phyloP scores from a whole-genome alignment of 805 yeast genomes.

The Saccharomycopsis sp. region DNA sequence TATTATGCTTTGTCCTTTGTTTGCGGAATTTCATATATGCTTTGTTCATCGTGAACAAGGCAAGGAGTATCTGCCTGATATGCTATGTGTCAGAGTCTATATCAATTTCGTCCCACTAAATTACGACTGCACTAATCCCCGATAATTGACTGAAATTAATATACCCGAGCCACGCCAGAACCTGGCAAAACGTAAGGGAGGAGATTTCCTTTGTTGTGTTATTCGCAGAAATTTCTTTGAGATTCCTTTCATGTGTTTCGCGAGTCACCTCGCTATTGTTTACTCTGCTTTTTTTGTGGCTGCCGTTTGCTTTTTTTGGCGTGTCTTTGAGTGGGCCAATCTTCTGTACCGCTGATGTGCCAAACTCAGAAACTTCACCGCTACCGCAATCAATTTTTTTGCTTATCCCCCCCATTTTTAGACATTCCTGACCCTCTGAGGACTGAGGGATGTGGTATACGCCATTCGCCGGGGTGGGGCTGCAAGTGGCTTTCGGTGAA shows the following conservation, averaged over 20 bases:
- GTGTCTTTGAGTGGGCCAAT: background rate
- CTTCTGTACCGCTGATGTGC: background rate
- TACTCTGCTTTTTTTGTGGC: background rate
- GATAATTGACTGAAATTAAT: background rate
- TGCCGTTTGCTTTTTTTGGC: background rate
- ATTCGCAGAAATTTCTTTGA: too few species aligned
- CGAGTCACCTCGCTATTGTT: background rate
- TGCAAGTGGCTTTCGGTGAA: too few species aligned
- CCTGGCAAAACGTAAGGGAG: background rate
- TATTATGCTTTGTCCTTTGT: background rate
- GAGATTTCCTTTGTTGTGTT: too few species aligned
- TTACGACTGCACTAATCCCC: background rate
- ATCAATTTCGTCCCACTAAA: too few species aligned
- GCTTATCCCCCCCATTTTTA: too few species aligned
- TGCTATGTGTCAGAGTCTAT: background rate
- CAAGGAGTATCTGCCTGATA: too few species aligned
- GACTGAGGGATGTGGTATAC: too few species aligned
- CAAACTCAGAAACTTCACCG: background rate
- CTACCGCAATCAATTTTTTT: background rate
- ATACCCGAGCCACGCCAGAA: background rate
- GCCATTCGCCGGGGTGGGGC: too few species aligned
- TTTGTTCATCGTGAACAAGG: background rate
- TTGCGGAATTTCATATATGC: background rate
- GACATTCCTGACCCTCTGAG: too few species aligned
- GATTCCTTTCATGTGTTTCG: background rate